Evolutionary conservation across 345 rosid genomes (phyloP).

Genomic region (Pistacia integerrima): DNA sequence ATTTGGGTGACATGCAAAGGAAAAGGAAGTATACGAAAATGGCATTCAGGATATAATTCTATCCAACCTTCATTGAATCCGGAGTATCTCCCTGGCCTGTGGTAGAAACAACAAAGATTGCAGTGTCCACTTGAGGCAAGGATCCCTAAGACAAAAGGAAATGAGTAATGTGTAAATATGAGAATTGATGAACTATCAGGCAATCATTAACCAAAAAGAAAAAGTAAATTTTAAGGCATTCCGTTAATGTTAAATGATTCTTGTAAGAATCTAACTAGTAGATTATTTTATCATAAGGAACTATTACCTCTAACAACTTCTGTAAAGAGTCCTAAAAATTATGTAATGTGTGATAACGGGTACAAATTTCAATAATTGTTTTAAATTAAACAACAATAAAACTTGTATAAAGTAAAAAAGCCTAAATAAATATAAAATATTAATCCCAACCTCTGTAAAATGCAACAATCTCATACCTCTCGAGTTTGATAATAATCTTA

Average conservation of each 20-base stretch:
- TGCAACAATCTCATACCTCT: too few species aligned
- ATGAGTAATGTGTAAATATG: too few species aligned
- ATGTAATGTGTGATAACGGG: too few species aligned
- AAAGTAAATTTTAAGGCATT: neutral
- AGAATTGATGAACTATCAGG: neutral
- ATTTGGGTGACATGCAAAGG: neutral
- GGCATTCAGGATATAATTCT: neutral
- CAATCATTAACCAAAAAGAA: neutral
- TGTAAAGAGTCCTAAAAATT: too few species aligned
- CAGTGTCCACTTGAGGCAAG: conserved; percentile 53
- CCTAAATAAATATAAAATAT: too few species aligned
- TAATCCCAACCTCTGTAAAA: too few species aligned
- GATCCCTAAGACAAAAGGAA: conserved; percentile 49
- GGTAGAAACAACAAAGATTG: conserved; percentile 85
- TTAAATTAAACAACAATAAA: too few species aligned
- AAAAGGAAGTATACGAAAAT: neutral
- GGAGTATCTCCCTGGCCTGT: conserved; percentile 98
- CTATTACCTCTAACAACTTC: too few species aligned
- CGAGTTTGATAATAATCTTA: too few species aligned
- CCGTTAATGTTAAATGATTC: neutral
- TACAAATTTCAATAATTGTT: too few species aligned
- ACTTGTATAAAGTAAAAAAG: too few species aligned
- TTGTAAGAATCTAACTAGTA: neutral
- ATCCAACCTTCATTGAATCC: conserved; percentile 73
- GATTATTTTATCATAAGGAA: too few species aligned